These are phyloP conservation scores for Russula vinacea DNA, from an alignment of 768 basidiomycete genomes.

Conservation along the genomic window DNA sequence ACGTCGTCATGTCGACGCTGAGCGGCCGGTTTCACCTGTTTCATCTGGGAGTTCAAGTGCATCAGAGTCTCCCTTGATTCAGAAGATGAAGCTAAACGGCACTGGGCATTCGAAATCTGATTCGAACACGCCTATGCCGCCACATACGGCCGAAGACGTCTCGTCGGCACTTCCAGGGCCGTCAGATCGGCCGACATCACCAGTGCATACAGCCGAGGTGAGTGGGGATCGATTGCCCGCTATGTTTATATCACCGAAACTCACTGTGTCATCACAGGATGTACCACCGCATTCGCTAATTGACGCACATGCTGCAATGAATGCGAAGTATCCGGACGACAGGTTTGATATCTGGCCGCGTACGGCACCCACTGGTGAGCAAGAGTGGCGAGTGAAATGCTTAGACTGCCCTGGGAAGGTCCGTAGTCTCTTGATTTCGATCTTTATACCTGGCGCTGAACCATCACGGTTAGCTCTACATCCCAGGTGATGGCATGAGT, in stretches of 20 bases:
- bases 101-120: conserved; percentile 38
- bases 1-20: conserved; percentile 39
- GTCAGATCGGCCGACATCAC: conserved; percentile 25
- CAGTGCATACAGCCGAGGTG: conserved; percentile 19
- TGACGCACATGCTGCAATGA: conserved; percentile 63
- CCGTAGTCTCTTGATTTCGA: conserved; percentile 27
- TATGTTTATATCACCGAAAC: neutral
- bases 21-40: conserved; percentile 65
- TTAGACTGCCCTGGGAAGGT: conserved; percentile 93
- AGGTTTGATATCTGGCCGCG: conserved; percentile 73
- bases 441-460: conserved; percentile 11
- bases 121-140: conserved; percentile 30
- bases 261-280: conserved; percentile 18
- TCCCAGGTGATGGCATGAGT: conserved; percentile 37
- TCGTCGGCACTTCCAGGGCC: conserved; percentile 12
- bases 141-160: conserved; percentile 27
- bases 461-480: conserved; percentile 20
- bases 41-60: conserved; percentile 66
- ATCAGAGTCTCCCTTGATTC: conserved; percentile 71
- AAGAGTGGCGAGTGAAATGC: conserved; percentile 91
- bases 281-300: conserved; percentile 67
- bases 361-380: conserved; percentile 48
- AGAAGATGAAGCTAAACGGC: conserved; percentile 61
- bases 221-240: neutral
- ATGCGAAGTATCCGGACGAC: conserved; percentile 74